These are phyloP conservation scores for Colletotrichum tofieldiae DNA, from an alignment of 2,329 filamentous ascomycete species.

Conservation along the genomic window DNA sequence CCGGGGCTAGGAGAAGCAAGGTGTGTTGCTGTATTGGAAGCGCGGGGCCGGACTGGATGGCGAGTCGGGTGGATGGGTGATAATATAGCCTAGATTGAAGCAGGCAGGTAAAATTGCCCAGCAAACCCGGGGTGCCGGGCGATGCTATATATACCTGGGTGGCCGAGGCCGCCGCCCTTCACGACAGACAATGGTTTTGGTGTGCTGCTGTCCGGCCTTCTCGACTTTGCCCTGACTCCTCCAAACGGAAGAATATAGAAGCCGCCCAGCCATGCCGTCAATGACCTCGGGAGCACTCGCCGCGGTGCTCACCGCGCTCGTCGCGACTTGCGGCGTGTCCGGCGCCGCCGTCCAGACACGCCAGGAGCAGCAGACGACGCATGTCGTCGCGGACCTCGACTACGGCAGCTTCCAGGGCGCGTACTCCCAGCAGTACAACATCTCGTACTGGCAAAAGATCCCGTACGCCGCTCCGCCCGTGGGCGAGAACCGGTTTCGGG, in stretches of 20 bases:
- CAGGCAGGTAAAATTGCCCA: constrained; percentile 1
- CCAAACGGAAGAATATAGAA: neutral
- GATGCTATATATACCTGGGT: neutral
- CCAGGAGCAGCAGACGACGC: constrained; percentile 22
- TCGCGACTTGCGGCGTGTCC: constrained; percentile 16
- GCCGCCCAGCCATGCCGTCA: constrained; percentile 25
- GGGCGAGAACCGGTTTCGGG: constrained; percentile 72
- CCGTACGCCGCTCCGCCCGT: constrained; percentile 73
- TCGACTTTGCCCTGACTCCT: neutral
- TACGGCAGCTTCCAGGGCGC: constrained; percentile 69
- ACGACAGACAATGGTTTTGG: neutral
- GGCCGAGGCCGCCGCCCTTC: neutral
- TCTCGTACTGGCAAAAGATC: constrained; percentile 73
- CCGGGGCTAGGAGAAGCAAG: neutral
- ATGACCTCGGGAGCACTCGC: constrained; percentile 10
- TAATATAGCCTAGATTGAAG: constrained; percentile 1
- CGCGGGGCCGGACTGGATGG: neutral
- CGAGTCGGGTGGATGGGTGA: neutral
- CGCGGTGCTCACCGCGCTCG: constrained; percentile 12
- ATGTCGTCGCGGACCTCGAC: constrained; percentile 52
- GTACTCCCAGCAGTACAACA: constrained; percentile 67
- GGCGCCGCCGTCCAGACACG: constrained; percentile 23
- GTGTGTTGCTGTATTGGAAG: neutral
- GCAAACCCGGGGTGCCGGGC: neutral
- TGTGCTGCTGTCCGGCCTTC: neutral